Evolutionary conservation across 176 grass and related monocot species (phyloP).

Genomic region (Bromus sterilis): DNA sequence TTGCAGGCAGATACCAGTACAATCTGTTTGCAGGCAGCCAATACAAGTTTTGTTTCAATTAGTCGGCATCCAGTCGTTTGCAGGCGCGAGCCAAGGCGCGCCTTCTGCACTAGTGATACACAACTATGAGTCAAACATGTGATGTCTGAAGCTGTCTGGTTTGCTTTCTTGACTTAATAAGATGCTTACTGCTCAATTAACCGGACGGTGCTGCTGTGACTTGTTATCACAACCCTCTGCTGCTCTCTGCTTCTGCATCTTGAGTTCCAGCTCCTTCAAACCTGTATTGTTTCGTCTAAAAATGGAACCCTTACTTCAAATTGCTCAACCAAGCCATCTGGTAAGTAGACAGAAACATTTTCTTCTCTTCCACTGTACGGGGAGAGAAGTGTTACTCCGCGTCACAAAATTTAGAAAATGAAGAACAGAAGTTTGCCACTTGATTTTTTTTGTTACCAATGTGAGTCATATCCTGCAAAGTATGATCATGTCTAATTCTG

Average conservation of each 20-base stretch:
- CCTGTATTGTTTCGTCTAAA: not conserved
- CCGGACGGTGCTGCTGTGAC: not conserved
- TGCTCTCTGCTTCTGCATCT: not conserved
- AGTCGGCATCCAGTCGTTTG: too few species aligned
- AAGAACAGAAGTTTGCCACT: not conserved
- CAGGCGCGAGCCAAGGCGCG: too few species aligned
- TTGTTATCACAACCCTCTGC: not conserved
- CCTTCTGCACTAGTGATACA: too few species aligned
- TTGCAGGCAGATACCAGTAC: too few species aligned
- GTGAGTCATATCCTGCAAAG: not conserved
- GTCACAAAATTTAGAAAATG: not conserved
- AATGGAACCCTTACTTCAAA: not conserved
- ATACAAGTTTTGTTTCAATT: too few species aligned
- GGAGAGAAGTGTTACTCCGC: not conserved
- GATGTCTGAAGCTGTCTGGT: not conserved
- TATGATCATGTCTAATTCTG: not conserved
- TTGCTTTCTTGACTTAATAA: not conserved
- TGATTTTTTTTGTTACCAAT: not conserved
- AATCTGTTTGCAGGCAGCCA: too few species aligned
- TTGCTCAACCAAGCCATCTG: not conserved
- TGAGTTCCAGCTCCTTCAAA: not conserved
- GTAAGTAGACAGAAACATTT: not conserved
- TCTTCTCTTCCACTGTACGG: not conserved
- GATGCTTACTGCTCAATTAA: not conserved
- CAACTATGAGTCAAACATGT: too few species aligned